These are phyloP conservation scores for Fragilaria crotonensis DNA, from an alignment of 108 stramenopile species.

Conservation along the genomic window DNA sequence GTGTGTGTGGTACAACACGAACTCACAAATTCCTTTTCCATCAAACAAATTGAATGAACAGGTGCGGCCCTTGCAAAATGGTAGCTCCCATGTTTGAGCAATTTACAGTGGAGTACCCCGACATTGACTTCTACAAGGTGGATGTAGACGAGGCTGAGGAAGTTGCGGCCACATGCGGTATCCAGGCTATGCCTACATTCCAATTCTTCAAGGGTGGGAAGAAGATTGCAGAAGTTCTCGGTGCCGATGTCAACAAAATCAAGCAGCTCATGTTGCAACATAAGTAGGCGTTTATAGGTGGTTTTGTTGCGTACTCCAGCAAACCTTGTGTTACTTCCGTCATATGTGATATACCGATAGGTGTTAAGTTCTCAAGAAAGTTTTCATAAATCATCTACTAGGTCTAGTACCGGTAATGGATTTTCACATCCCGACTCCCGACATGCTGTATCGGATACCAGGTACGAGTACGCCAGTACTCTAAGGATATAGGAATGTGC, in stretches of 20 bases:
- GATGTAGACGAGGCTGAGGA: slow-evolving; percentile 81
- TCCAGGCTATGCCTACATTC: slow-evolving; percentile 90
- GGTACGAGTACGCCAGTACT: too few species aligned
- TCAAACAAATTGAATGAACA: too few species aligned
- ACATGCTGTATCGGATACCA: too few species aligned
- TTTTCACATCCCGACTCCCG: too few species aligned
- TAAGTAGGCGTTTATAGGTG: background rate
- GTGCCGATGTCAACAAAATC: slow-evolving; percentile 35
- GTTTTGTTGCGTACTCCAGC: too few species aligned
- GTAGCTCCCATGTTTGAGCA: slow-evolving; percentile 77
- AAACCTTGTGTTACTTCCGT: too few species aligned
- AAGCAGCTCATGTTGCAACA: background rate
- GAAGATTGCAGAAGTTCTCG: slow-evolving; percentile 68
- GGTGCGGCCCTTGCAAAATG: slow-evolving; percentile 74
- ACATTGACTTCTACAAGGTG: slow-evolving; percentile 75
- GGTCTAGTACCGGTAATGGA: too few species aligned
- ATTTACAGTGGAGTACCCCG: slow-evolving; percentile 51
- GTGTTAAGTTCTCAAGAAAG: too few species aligned
- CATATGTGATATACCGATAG: too few species aligned
- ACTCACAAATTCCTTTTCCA: too few species aligned
- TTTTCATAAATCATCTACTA: too few species aligned
- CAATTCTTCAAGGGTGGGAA: slow-evolving; percentile 73
- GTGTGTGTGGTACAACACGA: slow-evolving; percentile 14
- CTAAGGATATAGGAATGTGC: too few species aligned
- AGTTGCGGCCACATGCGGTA: slow-evolving; percentile 51